Conservation (phyloP, 495 filamentous ascomycete species). For the Aspergillus affinis region DNA sequence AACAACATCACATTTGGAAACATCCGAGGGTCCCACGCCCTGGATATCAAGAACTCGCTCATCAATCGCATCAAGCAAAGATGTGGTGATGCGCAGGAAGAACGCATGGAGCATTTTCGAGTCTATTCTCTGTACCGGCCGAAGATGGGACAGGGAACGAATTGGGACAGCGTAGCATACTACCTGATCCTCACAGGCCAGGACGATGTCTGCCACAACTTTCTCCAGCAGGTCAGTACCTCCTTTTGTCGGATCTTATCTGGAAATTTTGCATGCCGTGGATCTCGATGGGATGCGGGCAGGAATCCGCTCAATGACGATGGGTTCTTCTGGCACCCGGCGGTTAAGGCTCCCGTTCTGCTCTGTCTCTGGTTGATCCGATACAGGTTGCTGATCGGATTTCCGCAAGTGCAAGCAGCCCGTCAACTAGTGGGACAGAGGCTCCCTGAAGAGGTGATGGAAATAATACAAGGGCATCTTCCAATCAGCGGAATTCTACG, state of each 20-base stretch:
- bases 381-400: not conserved
- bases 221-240: not conserved
- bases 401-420: not conserved
- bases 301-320: not conserved
- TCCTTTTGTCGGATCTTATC: not conserved
- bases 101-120: not conserved
- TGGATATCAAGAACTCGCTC: too few relatives aligned
- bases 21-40: too few relatives aligned
- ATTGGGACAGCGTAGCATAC: not conserved
- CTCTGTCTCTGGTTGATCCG: not conserved
- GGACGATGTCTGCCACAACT: not conserved
- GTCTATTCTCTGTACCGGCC: not conserved
- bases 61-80: too few relatives aligned
- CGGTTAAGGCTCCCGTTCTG: not conserved
- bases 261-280: not conserved
- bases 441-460: not conserved
- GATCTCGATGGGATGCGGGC: not conserved
- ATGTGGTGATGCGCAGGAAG: not conserved
- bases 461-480: not conserved
- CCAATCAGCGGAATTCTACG: not conserved
- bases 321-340: not conserved
- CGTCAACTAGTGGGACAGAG: not conserved
- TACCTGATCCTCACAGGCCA: not conserved
- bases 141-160: too few relatives aligned
- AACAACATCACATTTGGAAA: too few relatives aligned